Evolutionary conservation across 179 eudicot genomes (phyloP).

Genomic region (Corrigiola litoralis): DNA sequence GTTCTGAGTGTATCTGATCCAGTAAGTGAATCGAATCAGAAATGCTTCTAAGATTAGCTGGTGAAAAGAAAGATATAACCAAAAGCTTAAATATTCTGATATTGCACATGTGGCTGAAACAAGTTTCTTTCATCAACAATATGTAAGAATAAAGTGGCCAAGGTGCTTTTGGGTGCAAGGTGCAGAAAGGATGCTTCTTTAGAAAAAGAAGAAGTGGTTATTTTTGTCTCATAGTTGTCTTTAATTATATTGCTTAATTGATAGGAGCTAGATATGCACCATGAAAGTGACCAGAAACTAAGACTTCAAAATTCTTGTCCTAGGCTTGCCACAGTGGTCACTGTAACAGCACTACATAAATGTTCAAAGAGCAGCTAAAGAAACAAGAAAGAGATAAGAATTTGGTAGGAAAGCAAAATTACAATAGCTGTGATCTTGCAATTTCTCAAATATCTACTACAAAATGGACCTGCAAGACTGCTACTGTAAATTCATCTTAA

Average conservation of each 20-base stretch:
- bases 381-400: neutral
- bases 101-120: conserved; percentile 28
- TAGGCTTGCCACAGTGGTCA: neutral
- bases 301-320: conserved; percentile 10
- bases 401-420: too few species aligned
- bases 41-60: conserved; percentile 15
- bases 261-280: conserved; percentile 12
- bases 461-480: too few species aligned
- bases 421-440: too few species aligned
- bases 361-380: neutral
- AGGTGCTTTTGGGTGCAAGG: conserved; percentile 27
- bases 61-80: conserved; percentile 4
- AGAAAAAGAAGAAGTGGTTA: conserved; percentile 24
- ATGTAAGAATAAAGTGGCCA: conserved; percentile 30
- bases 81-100: conserved; percentile 24
- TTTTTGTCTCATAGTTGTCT: conserved; percentile 28
- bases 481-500: too few species aligned
- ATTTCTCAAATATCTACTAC: too few species aligned
- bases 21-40: conserved; percentile 19
- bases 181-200: conserved; percentile 31
- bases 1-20: conserved; percentile 9
- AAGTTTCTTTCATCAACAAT: conserved; percentile 16
- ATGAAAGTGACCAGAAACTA: conserved; percentile 1
- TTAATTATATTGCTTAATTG: neutral
- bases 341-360: neutral